Evolutionary conservation across 176 grass and related monocot genomes (phyloP), one percentile per base, ranked within the genome.

Genomic region (bread wheat (Triticum aestivum)): DNA sequence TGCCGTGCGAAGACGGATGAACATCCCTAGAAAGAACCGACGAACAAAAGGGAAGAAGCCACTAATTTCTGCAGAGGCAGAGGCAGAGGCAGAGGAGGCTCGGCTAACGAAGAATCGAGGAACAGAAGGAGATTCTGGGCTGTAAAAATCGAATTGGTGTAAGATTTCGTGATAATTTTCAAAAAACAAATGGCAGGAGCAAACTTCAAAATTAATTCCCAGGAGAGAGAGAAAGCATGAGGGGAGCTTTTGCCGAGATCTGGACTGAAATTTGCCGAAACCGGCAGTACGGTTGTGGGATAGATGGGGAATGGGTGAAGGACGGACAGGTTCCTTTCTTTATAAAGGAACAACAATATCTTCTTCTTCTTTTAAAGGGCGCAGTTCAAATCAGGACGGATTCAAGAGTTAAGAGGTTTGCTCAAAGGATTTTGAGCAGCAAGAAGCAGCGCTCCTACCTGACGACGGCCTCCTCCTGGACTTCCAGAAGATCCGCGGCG

Each of bases 401-500:
- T 38, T 73, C 11, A 1, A 1, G 47, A 51, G 13, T 51, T 24
- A 35, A 11, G 1, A 66, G 2, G 39, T 39, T 63, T 17, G 72
- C 6, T 75, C 18, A 9, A 26, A 72, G 26, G 61, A 68, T 13
- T 41, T 21, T 2, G 32, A 64, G 64, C 52, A 65, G 33, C 37
- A 81, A 85, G 44, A 41, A 38, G 67, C 0, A 5, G 65, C 14
- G 6, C 29, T 2, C 33, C 24, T 77, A 98, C 97, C 97, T 94
- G 83, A 44, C 9, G 33, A 62, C n/a, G 97, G 86, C 90, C 90
- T 99, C 88, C 90, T 94, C 82, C 87, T 91, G 1, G 90, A 99
- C 59, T 96, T 96, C 94, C 94, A 99, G 82, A 94, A 96, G 85
- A 99, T 87, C 61, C 65, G 78, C 9, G 97, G 92, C 18, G 91